These are phyloP conservation scores for Leishmania tropica DNA, from an alignment of 208 protist genomes.

Conservation along the genomic window DNA sequence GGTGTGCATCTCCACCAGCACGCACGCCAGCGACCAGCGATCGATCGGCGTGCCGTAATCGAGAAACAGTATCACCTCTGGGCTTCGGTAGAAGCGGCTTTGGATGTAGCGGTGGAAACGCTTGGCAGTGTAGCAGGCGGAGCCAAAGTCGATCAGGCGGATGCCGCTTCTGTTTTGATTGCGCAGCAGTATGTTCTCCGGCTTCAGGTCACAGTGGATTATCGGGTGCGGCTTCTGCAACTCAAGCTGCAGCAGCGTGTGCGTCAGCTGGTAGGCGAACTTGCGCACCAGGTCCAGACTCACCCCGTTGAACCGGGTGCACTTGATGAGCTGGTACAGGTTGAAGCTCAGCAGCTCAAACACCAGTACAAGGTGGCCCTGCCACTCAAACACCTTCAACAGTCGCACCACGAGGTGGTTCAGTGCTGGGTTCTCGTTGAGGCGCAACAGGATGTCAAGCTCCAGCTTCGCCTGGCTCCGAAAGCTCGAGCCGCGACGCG, in stretches of 20 bases:
- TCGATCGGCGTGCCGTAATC: conserved; percentile 96
- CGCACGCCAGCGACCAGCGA: conserved; percentile 98
- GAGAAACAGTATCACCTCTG: conserved; percentile 97
- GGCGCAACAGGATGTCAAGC: conserved; percentile 76
- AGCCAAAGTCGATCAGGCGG: conserved; percentile 98
- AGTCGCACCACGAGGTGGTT: conserved; percentile 85
- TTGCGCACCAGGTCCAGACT: conserved; percentile 88
- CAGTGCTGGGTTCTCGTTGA: conserved; percentile 66
- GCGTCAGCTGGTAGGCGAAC: conserved; percentile 95
- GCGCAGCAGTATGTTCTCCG: conserved; percentile 94
- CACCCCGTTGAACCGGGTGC: conserved; percentile 87
- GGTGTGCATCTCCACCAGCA: conserved; percentile 98
- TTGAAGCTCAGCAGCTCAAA: conserved; percentile 98
- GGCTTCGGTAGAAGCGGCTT: conserved; percentile 97
- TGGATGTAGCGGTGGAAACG: conserved; percentile 98
- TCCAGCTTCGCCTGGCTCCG: conserved; percentile 85
- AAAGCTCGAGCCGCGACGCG: conserved; percentile 82
- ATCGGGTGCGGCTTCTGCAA: conserved; percentile 86
- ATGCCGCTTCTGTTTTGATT: conserved; percentile 93
- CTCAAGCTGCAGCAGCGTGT: conserved; percentile 90
- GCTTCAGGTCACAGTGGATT: conserved; percentile 99
- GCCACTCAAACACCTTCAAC: conserved; percentile 90
- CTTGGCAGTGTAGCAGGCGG: conserved; percentile 93
- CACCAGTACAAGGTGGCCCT: conserved; percentile 96
- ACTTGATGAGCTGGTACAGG: conserved; percentile 97